Evolutionary conservation across 371 early-diverging fungal genomes (phyloP), one percentile per base, ranked within the genome.

Genomic region (Lichtheimia ornata): DNA sequence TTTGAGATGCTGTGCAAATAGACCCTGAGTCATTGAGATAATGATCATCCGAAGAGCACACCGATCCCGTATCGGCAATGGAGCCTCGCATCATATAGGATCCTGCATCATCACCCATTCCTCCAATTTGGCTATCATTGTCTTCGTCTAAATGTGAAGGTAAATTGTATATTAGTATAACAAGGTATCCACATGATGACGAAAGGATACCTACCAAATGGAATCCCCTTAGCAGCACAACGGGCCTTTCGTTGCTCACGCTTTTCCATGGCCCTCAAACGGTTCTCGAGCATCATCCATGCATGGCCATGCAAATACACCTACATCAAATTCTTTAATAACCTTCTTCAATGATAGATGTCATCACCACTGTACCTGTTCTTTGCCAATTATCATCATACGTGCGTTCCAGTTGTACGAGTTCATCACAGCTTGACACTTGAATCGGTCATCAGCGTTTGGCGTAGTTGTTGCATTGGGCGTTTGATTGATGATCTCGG

Each of bases 281-380:
- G 76, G 51, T 83, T 83, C 60, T 90, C 91, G 0, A 91, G 79
- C 20, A 71, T 66, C 47, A 79, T 78, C 91, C 91, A 91, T 25
- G 80, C 84, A 13, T 55, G 58, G 51, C 91, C 91, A 56, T 84
- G 80, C 28, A 94, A 62, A 65, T 84, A 92, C 5, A 88, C 73
- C 63, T 85, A 63, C 11, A 41, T 27, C 5, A 14, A 11, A 18
- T 20, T 40, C 0, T 18, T 30, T 41, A 43, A n/a, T 14, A 30
- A 56, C 18, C 11, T 30, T 22, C 42, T 7, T 11, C 3, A 2
- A 24, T 17, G 7, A 20, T 45, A 45, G 45, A 4, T 47, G 47
- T 6, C 2, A 47, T n/a, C 14, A 17, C 5, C n/a, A 47, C 14
- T 47, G 47, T 61, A 65, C 66, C 61, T 65, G 58, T 5, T 57